Evolutionary conservation across 2,329 filamentous ascomycete species (phyloP).

Genomic region (Penicillium brasilianum): DNA sequence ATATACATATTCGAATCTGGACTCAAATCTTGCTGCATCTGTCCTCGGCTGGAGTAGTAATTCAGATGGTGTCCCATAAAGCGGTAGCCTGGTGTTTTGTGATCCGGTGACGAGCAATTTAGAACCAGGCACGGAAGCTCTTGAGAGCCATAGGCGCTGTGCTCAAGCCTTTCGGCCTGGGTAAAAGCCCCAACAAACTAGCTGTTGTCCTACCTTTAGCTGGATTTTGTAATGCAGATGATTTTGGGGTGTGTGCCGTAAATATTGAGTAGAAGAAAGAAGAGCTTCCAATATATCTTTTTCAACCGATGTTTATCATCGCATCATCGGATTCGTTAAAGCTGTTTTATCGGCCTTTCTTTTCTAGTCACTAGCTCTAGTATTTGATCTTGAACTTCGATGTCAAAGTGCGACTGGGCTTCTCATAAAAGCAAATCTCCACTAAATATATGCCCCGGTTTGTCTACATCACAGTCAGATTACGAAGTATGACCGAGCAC

Average conservation of each 20-base stretch:
- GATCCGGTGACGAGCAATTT: not conserved
- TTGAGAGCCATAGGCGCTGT: not conserved
- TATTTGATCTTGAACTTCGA: not conserved
- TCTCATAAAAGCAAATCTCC: not conserved
- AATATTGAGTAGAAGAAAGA: not conserved
- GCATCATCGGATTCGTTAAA: not conserved
- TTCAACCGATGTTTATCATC: not conserved
- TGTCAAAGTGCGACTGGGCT: slow-evolving; percentile 9
- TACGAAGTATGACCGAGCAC: slow-evolving; percentile 24
- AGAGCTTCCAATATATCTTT: not conserved
- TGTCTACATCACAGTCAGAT: too few relatives aligned
- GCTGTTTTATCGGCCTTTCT: not conserved
- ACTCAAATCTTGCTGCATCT: slow-evolving; percentile 8
- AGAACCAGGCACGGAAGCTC: not conserved
- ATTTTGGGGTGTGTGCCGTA: not conserved
- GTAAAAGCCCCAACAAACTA: slow-evolving; percentile 11
- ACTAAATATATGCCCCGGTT: too few relatives aligned
- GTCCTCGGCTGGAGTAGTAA: slow-evolving; percentile 9
- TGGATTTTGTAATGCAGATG: slow-evolving; percentile 24
- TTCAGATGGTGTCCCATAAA: slow-evolving; percentile 11
- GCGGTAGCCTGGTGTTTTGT: not conserved
- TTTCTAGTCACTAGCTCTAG: not conserved
- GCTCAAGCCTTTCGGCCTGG: not conserved
- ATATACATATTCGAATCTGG: not conserved
- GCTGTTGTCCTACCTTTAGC: slow-evolving; percentile 23